phyloP scores from a whole-genome alignment of 805 yeast species.

The Cyberlindnera xishuangbannaensis region DNA sequence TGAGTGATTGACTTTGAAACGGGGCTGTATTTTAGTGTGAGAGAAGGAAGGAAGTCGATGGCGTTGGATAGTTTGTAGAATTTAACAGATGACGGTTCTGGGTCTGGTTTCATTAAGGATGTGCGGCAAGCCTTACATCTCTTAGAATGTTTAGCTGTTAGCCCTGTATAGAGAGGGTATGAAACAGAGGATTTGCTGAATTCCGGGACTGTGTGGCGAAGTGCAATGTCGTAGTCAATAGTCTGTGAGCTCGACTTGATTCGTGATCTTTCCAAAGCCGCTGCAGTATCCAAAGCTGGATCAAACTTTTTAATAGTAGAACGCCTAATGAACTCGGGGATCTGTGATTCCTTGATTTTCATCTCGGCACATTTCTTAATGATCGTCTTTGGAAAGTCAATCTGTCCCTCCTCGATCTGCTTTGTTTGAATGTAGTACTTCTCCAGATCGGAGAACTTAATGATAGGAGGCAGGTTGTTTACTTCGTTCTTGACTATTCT shows the following conservation, averaged over 20 bases:
- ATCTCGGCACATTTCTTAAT: constrained; percentile 14
- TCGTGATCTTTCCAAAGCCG: background rate
- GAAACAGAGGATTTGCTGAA: background rate
- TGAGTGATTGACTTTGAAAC: background rate
- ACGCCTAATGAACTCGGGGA: constrained; percentile 14
- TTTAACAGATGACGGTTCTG: constrained; percentile 20
- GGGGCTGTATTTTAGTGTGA: constrained; percentile 1
- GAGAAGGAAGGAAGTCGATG: constrained; percentile 20
- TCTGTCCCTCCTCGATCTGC: constrained; percentile 8
- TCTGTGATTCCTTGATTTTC: constrained; percentile 9
- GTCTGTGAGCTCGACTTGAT: background rate
- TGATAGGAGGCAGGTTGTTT: constrained; percentile 3
- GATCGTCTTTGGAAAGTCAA: constrained; percentile 13
- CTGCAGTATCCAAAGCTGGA: background rate
- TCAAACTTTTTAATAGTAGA: constrained; percentile 8
- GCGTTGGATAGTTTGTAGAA: constrained; percentile 26
- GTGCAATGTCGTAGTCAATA: constrained; percentile 4
- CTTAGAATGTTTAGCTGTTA: constrained; percentile 20
- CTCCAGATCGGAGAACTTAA: constrained; percentile 16
- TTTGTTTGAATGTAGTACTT: constrained; percentile 16
- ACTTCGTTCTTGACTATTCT: constrained; percentile 11
- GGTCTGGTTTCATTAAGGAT: constrained; percentile 25
- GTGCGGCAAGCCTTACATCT: constrained; percentile 26
- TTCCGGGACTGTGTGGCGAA: constrained; percentile 4
- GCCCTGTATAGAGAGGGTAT: constrained; percentile 17